phyloP scores from a whole-genome alignment of 164 flowering plant genomes.

The Vitis cinerea region DNA sequence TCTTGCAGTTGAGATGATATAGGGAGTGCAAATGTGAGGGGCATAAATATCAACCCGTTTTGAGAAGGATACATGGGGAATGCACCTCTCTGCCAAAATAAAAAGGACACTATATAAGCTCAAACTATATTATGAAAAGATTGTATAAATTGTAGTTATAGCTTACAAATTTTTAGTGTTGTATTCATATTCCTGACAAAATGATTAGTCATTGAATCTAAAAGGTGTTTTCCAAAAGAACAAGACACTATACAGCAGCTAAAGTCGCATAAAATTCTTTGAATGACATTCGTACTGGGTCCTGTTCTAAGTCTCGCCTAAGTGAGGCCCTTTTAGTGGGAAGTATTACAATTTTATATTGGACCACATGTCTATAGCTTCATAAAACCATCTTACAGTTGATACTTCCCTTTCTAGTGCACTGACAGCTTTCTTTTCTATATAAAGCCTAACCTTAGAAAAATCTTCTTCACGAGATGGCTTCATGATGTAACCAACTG shows the following conservation, averaged over 20 bases:
- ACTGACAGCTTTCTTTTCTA: neutral
- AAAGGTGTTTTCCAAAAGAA: no score
- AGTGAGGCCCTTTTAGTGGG: neutral
- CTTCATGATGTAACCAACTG: constrained; percentile 83
- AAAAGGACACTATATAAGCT: constrained; percentile 16
- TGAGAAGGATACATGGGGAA: constrained; percentile 73
- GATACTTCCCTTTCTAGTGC: neutral
- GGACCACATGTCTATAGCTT: neutral
- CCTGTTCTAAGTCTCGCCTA: neutral
- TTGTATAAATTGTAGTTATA: no score
- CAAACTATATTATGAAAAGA: neutral
- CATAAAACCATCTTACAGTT: neutral
- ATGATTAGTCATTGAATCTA: no score
- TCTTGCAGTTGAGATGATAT: constrained; percentile 59
- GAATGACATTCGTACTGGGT: no score
- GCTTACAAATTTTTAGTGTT: no score
- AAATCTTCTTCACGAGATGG: constrained; percentile 92
- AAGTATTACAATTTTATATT: neutral
- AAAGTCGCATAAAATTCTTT: no score
- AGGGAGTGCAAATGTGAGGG: constrained; percentile 64
- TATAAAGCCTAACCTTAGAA: constrained; percentile 61
- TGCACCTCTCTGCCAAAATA: constrained; percentile 75
- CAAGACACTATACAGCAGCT: no score
- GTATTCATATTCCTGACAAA: no score
- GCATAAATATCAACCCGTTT: constrained; percentile 77